Evolutionary conservation across 2,329 filamentous ascomycete genomes (phyloP).

Genomic region (Colletotrichum sp.): DNA sequence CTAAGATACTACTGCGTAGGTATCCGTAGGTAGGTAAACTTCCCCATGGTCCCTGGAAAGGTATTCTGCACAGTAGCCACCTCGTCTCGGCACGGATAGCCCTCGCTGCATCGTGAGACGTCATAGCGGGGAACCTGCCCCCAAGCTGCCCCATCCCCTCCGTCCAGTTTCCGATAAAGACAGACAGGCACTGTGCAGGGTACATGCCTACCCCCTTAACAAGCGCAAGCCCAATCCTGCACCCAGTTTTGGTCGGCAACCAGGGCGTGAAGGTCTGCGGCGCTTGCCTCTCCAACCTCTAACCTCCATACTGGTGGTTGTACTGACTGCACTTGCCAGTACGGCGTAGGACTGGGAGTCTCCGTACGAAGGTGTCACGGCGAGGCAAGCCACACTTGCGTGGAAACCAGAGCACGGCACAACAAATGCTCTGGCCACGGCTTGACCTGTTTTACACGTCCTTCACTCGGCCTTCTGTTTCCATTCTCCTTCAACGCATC

Average conservation of each 20-base stretch:
- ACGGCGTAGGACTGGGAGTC: neutral
- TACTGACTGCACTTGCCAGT: neutral
- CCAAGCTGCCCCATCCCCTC: neutral
- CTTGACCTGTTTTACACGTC: neutral
- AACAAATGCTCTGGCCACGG: neutral
- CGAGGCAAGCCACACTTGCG: neutral
- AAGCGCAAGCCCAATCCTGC: neutral
- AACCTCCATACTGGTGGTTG: neutral
- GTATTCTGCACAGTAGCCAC: neutral
- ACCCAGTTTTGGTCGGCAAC: neutral
- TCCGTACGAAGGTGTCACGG: neutral
- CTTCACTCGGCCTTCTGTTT: neutral
- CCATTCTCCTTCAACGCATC: neutral
- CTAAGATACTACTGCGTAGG: no score
- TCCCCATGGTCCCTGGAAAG: neutral
- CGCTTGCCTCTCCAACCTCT: neutral
- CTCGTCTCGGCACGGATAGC: neutral
- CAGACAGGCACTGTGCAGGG: constrained; percentile 1
- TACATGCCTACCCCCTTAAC: neutral
- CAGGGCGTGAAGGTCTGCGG: neutral
- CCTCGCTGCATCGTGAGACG: neutral
- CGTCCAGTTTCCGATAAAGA: constrained; percentile 6
- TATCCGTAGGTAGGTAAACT: neutral
- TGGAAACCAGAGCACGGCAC: neutral
- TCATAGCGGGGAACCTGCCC: constrained; percentile 3